Percentiles rank a stretch among this genome's conserved stretches.
phyloP scores from a whole-genome alignment of 805 yeast species.

The Ogataea parapolymorpha region DNA sequence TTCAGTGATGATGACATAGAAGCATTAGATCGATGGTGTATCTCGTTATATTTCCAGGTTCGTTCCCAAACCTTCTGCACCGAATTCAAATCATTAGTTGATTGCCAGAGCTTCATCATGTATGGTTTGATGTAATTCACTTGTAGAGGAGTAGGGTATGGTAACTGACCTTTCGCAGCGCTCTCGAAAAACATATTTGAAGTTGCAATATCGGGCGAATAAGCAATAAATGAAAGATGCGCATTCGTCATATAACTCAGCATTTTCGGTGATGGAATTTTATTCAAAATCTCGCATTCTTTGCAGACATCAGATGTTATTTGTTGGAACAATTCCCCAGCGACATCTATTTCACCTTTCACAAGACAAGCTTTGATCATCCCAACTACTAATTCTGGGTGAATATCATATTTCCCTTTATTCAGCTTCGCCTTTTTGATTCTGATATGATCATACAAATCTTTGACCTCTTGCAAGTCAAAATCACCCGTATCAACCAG shows the following conservation, averaged over 20 bases:
- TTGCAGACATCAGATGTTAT: slow-evolving; percentile 48
- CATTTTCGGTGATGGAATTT: slow-evolving; percentile 32
- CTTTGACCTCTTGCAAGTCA: slow-evolving; percentile 54
- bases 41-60: slow-evolving; percentile 54
- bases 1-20: slow-evolving; percentile 72
- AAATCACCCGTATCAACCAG: slow-evolving; percentile 57
- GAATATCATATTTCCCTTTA: slow-evolving; percentile 24
- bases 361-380: slow-evolving; percentile 70
- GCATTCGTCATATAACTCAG: slow-evolving; percentile 60
- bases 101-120: slow-evolving; percentile 55
- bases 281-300: slow-evolving; percentile 19
- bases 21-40: slow-evolving; percentile 46
- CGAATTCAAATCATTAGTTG: slow-evolving; percentile 52
- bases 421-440: slow-evolving; percentile 27
- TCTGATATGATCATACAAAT: slow-evolving; percentile 43
- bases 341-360: slow-evolving; percentile 60
- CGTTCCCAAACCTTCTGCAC: slow-evolving; percentile 60
- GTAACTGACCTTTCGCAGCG: slow-evolving; percentile 63
- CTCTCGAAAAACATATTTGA: slow-evolving; percentile 73
- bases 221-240: slow-evolving; percentile 75
- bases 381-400: slow-evolving; percentile 55
- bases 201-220: slow-evolving; percentile 64
- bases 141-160: slow-evolving; percentile 67
- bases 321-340: slow-evolving; percentile 58
- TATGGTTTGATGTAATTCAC: slow-evolving; percentile 68